Percentiles rank a stretch among this genome's conserved stretches.
Conservation (phyloP, 345 rosid genomes). For the Populus pruinosa region DNA sequence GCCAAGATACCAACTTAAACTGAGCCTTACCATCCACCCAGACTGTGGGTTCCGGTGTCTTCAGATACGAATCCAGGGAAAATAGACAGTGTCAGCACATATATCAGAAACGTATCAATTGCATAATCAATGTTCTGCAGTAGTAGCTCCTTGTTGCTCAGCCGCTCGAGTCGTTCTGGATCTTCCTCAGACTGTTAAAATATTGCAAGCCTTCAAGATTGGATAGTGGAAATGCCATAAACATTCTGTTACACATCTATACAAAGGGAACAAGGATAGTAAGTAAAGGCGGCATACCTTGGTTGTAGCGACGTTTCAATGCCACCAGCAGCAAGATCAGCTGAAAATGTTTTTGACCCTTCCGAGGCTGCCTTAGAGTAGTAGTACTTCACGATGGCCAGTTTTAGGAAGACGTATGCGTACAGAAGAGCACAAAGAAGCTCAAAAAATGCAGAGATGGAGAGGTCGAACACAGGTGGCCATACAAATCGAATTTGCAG, state of each 20-base stretch:
- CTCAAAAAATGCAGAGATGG: constrained; percentile 52
- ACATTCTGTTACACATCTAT: neutral
- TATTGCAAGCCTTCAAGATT: neutral
- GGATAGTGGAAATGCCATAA: neutral
- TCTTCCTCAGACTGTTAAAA: constrained; percentile 32
- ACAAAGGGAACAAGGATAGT: neutral
- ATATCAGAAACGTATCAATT: constrained; percentile 55
- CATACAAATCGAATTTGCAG: neutral
- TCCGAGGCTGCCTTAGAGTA: constrained; percentile 78
- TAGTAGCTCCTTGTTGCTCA: constrained; percentile 51
- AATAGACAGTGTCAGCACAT: constrained; percentile 65
- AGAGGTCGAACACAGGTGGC: neutral
- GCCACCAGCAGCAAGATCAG: constrained; percentile 82
- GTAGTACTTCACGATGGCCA: constrained; percentile 76
- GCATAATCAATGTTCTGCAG: constrained; percentile 57
- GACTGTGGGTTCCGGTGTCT: constrained; percentile 46
- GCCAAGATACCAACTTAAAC: too few relatives aligned
- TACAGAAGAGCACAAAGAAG: constrained; percentile 64
- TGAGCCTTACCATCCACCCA: too few relatives aligned
- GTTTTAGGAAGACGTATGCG: constrained; percentile 52
- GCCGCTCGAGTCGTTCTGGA: constrained; percentile 30
- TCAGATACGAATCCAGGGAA: constrained; percentile 84
- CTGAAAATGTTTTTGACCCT: constrained; percentile 77
- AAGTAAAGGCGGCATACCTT: constrained; percentile 13
- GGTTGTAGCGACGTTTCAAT: constrained; percentile 28